These are phyloP conservation scores for Diutina sp. DNA, from an alignment of 1,139 yeast species.

Conservation along the genomic window DNA sequence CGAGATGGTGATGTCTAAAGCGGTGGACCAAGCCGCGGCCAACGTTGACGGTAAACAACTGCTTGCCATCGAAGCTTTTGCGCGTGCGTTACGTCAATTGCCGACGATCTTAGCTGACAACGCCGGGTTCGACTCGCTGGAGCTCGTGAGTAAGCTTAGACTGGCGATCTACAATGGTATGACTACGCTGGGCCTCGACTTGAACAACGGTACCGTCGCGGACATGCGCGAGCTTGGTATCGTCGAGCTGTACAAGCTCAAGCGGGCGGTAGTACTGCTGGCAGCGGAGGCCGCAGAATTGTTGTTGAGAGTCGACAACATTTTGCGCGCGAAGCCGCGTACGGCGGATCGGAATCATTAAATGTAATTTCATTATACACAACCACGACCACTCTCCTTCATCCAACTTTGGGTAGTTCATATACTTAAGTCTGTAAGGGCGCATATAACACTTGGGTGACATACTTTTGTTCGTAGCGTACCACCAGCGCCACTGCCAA, in stretches of 20 bases:
- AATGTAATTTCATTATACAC: not conserved
- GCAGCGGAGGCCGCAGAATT: slow-evolving; percentile 98
- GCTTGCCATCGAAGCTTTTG: slow-evolving; percentile 89
- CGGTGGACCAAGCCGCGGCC: slow-evolving; percentile 92
- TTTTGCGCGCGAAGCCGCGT: slow-evolving; percentile 93
- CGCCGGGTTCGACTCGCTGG: slow-evolving; percentile 94
- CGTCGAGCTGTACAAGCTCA: slow-evolving; percentile 84
- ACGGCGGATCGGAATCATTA: slow-evolving; percentile 72
- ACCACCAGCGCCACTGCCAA: slow-evolving; percentile 37
- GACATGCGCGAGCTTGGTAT: slow-evolving; percentile 93
- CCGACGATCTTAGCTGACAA: slow-evolving; percentile 95
- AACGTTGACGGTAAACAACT: slow-evolving; percentile 90
- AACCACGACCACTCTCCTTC: not conserved
- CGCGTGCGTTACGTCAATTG: slow-evolving; percentile 83
- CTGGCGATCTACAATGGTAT: slow-evolving; percentile 90
- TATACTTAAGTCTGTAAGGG: slow-evolving; percentile 20
- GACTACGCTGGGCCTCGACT: slow-evolving; percentile 82
- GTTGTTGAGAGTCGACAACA: slow-evolving; percentile 86
- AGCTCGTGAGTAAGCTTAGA: slow-evolving; percentile 79
- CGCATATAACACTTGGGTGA: slow-evolving; percentile 36
- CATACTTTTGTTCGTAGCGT: slow-evolving; percentile 34
- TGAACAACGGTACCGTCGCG: slow-evolving; percentile 70
- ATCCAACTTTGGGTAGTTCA: not conserved
- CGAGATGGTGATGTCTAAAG: slow-evolving; percentile 96
- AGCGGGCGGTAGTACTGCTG: slow-evolving; percentile 88